phyloP scores from a whole-genome alignment of 1,284 basidiomycete genomes.

The Cryptococcus neoformans region DNA sequence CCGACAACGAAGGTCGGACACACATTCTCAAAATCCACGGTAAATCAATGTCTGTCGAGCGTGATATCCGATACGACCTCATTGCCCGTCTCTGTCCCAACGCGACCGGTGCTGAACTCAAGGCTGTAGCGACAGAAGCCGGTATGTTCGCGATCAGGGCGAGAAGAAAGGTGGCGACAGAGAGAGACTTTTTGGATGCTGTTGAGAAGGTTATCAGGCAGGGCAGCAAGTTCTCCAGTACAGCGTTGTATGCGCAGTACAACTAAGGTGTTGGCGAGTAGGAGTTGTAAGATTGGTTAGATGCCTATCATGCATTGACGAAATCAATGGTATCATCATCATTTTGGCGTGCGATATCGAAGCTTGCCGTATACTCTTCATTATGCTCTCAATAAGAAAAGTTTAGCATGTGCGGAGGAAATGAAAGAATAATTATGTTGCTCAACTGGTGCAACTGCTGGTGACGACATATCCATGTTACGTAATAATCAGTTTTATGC shows the following conservation, averaged over 20 bases:
- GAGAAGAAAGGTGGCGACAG: constrained; percentile 92
- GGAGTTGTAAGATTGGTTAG: background rate
- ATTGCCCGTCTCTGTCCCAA: constrained; percentile 97
- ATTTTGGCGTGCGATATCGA: too few relatives aligned
- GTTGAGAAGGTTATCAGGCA: constrained; percentile 98
- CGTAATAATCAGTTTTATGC: background rate
- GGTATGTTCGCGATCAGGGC: constrained; percentile 99
- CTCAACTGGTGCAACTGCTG: too few relatives aligned
- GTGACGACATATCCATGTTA: too few relatives aligned
- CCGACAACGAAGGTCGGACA: constrained; percentile 93
- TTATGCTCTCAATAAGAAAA: too few relatives aligned
- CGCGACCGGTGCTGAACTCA: constrained; percentile 94
- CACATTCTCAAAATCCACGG: constrained; percentile 98
- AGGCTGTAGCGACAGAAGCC: constrained; percentile 97
- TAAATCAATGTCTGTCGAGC: constrained; percentile 96
- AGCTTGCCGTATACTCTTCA: too few relatives aligned
- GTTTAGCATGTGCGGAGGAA: too few relatives aligned
- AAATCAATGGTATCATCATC: background rate
- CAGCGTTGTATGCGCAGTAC: constrained; percentile 56
- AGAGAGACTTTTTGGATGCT: constrained; percentile 95
- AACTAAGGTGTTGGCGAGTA: constrained; percentile 25
- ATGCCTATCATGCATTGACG: background rate
- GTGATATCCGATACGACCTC: constrained; percentile 95
- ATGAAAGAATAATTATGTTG: too few relatives aligned
- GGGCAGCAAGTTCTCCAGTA: constrained; percentile 94